Conservation (phyloP, 2,329 filamentous ascomycete species). For the Penicillium sp. region DNA sequence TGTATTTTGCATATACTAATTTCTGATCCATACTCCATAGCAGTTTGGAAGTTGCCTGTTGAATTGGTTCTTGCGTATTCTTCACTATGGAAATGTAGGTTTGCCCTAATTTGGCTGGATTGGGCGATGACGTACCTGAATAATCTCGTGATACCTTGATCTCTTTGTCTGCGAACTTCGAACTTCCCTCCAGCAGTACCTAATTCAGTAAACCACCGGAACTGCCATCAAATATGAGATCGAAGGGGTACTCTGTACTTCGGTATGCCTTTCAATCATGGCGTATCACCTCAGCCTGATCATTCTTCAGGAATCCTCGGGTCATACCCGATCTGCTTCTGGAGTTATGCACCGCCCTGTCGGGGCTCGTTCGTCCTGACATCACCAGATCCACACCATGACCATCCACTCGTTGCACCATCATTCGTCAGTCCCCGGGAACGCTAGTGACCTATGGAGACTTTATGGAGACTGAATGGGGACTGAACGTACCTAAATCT, state of each 20-base stretch:
- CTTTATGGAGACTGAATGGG: not conserved
- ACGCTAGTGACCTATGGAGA: slow-evolving; percentile 7
- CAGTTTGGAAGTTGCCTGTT: no score
- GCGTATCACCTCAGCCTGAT: slow-evolving; percentile 1
- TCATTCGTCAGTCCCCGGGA: slow-evolving; percentile 17
- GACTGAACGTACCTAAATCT: no score
- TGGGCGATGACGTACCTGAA: not conserved
- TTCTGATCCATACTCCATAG: no score
- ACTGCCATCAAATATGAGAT: no score
- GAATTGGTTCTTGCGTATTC: no score
- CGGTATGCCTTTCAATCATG: not conserved
- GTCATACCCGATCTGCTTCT: not conserved
- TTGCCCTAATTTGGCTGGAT: not conserved
- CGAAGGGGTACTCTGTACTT: not conserved
- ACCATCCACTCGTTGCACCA: slow-evolving; percentile 16
- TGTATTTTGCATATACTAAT: no score
- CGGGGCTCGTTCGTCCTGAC: slow-evolving; percentile 9
- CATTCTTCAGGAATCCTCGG: not conserved
- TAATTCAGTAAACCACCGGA: no score
- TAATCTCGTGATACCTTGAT: not conserved
- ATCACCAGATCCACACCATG: slow-evolving; percentile 20
- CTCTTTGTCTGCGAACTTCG: not conserved
- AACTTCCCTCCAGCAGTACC: no score
- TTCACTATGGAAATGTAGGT: no score
- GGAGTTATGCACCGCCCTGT: slow-evolving; percentile 1